phyloP scores from a whole-genome alignment of 805 yeast genomes.

The Suhomyces sp. region DNA sequence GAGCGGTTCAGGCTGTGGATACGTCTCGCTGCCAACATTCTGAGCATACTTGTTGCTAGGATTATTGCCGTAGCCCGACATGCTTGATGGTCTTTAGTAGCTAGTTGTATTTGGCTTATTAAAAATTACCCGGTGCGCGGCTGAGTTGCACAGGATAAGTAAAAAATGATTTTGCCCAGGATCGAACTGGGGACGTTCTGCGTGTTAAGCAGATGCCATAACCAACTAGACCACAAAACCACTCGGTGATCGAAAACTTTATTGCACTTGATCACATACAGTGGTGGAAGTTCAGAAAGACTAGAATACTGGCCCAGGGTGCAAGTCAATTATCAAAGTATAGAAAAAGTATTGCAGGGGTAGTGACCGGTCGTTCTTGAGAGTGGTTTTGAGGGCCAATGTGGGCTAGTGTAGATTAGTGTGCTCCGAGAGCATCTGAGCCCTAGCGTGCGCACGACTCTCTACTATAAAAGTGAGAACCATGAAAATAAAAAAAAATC shows the following conservation, averaged over 20 bases:
- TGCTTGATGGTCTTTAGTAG: not conserved
- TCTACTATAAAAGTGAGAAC: not conserved
- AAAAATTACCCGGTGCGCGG: not conserved
- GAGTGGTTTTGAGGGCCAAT: too few species aligned
- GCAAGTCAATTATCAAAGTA: too few species aligned
- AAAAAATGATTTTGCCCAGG: slow-evolving; percentile 94
- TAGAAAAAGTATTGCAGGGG: not conserved
- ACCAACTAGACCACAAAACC: slow-evolving; percentile 99
- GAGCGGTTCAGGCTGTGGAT: slow-evolving; percentile 5
- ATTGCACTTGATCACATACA: not conserved
- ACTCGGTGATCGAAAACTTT: slow-evolving; percentile 8
- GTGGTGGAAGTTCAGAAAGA: not conserved
- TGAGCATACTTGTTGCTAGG: slow-evolving; percentile 19
- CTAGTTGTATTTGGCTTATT: not conserved
- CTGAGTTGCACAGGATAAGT: not conserved
- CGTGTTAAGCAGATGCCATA: slow-evolving; percentile 99
- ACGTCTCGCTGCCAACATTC: not conserved
- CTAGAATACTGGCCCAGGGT: not conserved
- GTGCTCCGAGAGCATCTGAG: not conserved
- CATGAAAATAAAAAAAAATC: not conserved
- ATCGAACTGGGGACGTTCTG: slow-evolving; percentile 99
- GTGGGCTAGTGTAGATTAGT: not conserved
- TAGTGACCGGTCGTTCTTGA: too few species aligned
- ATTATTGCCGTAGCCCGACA: slow-evolving; percentile 12
- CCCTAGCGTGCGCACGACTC: not conserved